Evolutionary conservation across 2,329 filamentous ascomycete genomes (phyloP).

Genomic region (Thermothelomyces thermophilus): DNA sequence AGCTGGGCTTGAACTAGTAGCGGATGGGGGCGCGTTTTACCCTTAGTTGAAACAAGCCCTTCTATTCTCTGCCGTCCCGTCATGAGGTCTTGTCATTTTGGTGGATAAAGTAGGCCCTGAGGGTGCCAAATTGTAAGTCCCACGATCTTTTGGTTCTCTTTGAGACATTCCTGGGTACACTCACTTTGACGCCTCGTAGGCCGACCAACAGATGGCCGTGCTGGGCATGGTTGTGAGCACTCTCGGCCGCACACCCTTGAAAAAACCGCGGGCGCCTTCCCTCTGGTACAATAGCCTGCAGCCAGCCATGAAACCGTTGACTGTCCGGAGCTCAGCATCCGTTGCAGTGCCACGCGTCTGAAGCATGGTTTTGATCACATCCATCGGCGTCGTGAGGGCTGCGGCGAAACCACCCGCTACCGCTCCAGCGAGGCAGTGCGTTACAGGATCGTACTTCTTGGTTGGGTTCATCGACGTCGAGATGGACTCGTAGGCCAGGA

Average conservation of each 20-base stretch:
- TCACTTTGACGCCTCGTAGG: conserved; percentile 63
- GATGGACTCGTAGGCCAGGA: conserved; percentile 94
- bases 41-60: background rate
- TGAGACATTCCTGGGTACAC: conserved; percentile 27
- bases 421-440: conserved; percentile 87
- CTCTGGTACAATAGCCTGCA: conserved; percentile 75
- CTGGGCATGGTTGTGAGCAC: conserved; percentile 97
- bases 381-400: conserved; percentile 88
- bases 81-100: conserved; percentile 43
- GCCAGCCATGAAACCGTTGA: conserved; percentile 73
- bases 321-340: conserved; percentile 75
- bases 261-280: conserved; percentile 81
- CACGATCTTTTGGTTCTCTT: background rate
- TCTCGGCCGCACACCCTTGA: conserved; percentile 84
- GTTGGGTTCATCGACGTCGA: conserved; percentile 87
- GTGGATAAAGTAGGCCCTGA: conserved; percentile 55
- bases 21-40: background rate
- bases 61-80: background rate
- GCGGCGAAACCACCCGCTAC: conserved; percentile 90
- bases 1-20: no score
- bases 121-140: conserved; percentile 15
- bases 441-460: conserved; percentile 83
- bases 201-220: conserved; percentile 98
- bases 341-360: conserved; percentile 80
- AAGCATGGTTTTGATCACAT: conserved; percentile 96